These are phyloP conservation scores for Backusella sp. DNA, from an alignment of 192 early-diverging fungal genomes.

Conservation along the genomic window DNA sequence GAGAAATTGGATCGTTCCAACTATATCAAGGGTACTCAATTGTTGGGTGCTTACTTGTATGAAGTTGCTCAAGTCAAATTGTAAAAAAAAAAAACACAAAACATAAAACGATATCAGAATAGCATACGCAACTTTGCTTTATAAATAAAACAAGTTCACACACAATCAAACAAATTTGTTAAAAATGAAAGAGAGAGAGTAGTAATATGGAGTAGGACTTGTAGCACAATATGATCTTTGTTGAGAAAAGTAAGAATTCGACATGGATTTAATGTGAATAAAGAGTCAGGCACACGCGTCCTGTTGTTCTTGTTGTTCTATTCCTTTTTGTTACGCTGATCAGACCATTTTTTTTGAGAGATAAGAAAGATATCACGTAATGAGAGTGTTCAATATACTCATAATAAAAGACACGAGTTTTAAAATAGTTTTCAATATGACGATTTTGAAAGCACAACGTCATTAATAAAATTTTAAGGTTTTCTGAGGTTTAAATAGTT, in stretches of 20 bases:
- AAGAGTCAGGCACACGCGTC: not conserved
- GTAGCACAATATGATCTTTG: not conserved
- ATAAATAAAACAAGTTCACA: not conserved
- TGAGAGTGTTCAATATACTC: not conserved
- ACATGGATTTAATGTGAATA: not conserved
- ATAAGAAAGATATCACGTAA: not conserved
- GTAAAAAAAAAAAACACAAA: not conserved
- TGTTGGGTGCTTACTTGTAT: conserved; percentile 86
- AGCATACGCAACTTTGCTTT: not conserved
- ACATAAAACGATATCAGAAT: not conserved
- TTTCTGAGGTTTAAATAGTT: not conserved
- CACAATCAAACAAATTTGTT: not conserved
- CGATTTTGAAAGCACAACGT: too few species aligned
- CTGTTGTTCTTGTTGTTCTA: not conserved
- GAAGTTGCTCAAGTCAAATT: conserved; percentile 62
- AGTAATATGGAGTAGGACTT: not conserved
- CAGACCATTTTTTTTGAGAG: not conserved
- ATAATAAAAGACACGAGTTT: too few species aligned
- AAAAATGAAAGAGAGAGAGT: not conserved
- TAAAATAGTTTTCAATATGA: too few species aligned
- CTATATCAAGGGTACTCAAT: conserved; percentile 95
- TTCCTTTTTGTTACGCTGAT: not conserved
- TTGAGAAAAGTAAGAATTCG: not conserved
- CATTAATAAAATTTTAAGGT: not conserved
- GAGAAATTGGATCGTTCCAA: conserved; percentile 93